phyloP scores from a whole-genome alignment of 257 asterid genomes.

The Ehretia macrophylla region DNA sequence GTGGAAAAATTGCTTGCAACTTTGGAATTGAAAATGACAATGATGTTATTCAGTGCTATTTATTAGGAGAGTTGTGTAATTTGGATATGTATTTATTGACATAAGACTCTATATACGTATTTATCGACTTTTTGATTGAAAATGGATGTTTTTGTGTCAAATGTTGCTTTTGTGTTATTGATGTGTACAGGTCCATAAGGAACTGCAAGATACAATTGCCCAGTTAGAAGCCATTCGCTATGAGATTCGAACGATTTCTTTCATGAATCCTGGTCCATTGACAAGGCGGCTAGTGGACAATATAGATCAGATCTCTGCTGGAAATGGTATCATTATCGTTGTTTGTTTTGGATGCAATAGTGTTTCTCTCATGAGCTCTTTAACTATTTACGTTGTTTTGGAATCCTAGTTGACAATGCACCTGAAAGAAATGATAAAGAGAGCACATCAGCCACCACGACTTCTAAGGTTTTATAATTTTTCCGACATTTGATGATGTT shows the following conservation, averaged over 20 bases:
- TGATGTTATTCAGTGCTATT: no score
- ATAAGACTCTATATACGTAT: background rate
- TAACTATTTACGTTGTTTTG: conserved; percentile 2
- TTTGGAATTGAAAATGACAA: no score
- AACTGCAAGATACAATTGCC: conserved; percentile 84
- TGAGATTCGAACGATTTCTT: conserved; percentile 67
- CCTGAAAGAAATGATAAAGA: conserved; percentile 29
- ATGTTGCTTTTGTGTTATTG: conserved; percentile 6
- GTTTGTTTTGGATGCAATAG: background rate
- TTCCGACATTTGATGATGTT: background rate
- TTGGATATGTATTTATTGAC: background rate
- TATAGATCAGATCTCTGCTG: conserved; percentile 29
- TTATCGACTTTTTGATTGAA: background rate
- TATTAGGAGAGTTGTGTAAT: background rate
- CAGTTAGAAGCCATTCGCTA: conserved; percentile 83
- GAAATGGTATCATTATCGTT: conserved; percentile 24
- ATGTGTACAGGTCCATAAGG: conserved; percentile 67
- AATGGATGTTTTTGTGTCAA: background rate
- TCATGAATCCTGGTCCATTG: conserved; percentile 69
- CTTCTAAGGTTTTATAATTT: conserved; percentile 41
- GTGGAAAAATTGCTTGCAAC: no score
- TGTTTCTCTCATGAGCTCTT: background rate
- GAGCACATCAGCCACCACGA: conserved; percentile 23
- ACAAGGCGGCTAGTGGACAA: conserved; percentile 70
- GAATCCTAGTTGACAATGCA: conserved; percentile 28